Conservation (phyloP, 164 flowering plant species). For the Liriodendron chinense region DNA sequence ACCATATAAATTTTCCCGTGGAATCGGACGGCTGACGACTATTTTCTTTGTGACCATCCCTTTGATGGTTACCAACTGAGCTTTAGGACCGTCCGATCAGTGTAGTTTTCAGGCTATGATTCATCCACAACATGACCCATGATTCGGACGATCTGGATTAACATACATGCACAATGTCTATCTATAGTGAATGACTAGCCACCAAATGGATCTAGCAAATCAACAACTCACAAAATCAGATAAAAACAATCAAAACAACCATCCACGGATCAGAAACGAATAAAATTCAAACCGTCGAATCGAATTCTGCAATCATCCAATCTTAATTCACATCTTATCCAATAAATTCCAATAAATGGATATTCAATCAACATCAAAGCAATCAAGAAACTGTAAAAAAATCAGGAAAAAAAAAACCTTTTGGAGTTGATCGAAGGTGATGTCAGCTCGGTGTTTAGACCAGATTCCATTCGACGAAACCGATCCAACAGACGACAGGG, state of each 20-base stretch:
- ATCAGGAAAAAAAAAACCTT: slow-evolving; percentile 44
- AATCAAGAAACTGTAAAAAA: not conserved
- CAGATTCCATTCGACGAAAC: slow-evolving; percentile 62
- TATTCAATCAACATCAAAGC: not conserved
- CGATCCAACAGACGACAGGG: slow-evolving; percentile 26
- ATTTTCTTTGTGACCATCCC: too few relatives aligned
- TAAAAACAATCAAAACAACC: not conserved
- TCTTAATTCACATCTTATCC: not conserved
- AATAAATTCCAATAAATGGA: not conserved
- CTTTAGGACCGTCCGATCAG: too few relatives aligned
- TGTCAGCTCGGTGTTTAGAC: slow-evolving; percentile 71
- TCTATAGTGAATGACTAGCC: too few relatives aligned
- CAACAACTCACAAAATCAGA: not conserved
- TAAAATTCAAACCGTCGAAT: not conserved
- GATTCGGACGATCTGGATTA: too few relatives aligned
- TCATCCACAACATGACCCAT: too few relatives aligned
- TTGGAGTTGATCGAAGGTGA: slow-evolving; percentile 82
- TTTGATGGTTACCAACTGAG: too few relatives aligned
- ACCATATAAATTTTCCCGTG: too few relatives aligned
- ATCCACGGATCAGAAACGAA: not conserved
- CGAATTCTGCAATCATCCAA: not conserved
- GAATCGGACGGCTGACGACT: too few relatives aligned
- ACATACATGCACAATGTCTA: too few relatives aligned
- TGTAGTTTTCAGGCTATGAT: too few relatives aligned
- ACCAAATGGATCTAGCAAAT: not conserved